A percentile compares a stretch with the other conserved stretches of the same genome.
phyloP scores from a whole-genome alignment of 2,329 filamentous ascomycete species.

The Phaeosphaeria sp. region DNA sequence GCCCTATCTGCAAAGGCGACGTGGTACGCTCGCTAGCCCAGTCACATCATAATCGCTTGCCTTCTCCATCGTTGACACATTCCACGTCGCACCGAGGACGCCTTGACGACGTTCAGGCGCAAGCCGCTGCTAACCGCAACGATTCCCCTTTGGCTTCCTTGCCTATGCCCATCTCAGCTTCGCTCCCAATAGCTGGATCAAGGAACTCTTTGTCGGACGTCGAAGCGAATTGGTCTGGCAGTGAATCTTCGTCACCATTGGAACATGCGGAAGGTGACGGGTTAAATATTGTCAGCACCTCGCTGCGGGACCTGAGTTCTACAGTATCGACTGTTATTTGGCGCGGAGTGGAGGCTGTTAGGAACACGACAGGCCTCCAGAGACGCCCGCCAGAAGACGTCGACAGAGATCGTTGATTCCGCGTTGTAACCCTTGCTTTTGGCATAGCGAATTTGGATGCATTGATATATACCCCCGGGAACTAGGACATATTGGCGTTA shows the following conservation, averaged over 20 bases:
- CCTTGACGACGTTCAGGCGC: constrained; percentile 53
- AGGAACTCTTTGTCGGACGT: constrained; percentile 28
- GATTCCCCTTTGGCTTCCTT: constrained; percentile 59
- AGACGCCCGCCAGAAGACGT: constrained; percentile 40
- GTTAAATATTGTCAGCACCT: constrained; percentile 26
- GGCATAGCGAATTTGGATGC: constrained; percentile 15
- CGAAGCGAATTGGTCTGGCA: constrained; percentile 45
- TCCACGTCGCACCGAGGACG: constrained; percentile 41
- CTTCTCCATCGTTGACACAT: constrained; percentile 27
- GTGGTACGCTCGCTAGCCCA: constrained; percentile 68
- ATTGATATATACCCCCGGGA: constrained; percentile 25
- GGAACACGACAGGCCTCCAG: constrained; percentile 37
- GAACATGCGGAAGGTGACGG: constrained; percentile 21
- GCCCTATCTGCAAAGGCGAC: constrained; percentile 97
- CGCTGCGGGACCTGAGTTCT: constrained; percentile 39
- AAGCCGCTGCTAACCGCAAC: constrained; percentile 54
- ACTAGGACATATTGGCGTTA: constrained; percentile 15
- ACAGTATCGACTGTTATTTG: constrained; percentile 45
- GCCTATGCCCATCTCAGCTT: constrained; percentile 49
- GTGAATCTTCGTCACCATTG: constrained; percentile 50
- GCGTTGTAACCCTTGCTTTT: constrained; percentile 7
- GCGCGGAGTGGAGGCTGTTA: constrained; percentile 43
- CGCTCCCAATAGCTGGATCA: constrained; percentile 3
- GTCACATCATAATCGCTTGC: constrained; percentile 39
- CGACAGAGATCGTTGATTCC: constrained; percentile 43